Percentiles rank a stretch among this genome's conserved stretches.
Evolutionary conservation across 2,329 filamentous ascomycete genomes (phyloP).

Genomic region (Fusarium robinianum): DNA sequence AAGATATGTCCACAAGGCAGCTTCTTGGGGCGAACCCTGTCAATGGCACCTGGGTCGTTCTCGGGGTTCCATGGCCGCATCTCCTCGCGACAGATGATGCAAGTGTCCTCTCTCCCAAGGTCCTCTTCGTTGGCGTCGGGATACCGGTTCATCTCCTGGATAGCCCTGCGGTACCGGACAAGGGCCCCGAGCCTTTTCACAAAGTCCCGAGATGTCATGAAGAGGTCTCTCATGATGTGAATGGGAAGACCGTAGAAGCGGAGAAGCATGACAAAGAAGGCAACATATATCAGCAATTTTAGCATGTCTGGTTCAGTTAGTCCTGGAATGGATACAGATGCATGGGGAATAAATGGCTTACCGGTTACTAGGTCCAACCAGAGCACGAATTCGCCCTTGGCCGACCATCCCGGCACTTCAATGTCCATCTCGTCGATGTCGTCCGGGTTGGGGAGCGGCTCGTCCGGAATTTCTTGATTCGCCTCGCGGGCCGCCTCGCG

Average conservation of each 20-base stretch:
- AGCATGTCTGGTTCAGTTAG: constrained; percentile 68
- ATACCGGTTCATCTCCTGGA: constrained; percentile 92
- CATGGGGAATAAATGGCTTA: constrained; percentile 47
- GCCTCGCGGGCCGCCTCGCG: constrained; percentile 55
- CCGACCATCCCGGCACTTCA: constrained; percentile 94
- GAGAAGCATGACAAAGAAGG: constrained; percentile 92
- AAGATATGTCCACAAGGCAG: constrained; percentile 94
- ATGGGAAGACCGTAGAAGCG: constrained; percentile 95
- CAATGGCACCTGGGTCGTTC: constrained; percentile 69
- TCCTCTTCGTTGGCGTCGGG: constrained; percentile 90
- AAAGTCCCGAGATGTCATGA: constrained; percentile 91
- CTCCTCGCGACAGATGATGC: constrained; percentile 96
- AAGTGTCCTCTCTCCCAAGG: constrained; percentile 83
- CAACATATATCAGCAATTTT: constrained; percentile 85
- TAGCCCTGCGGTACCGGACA: constrained; percentile 86
- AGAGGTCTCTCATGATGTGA: constrained; percentile 94
- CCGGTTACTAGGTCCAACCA: constrained; percentile 83
- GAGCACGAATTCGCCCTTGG: constrained; percentile 91
- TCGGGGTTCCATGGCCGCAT: constrained; percentile 78
- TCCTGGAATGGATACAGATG: constrained; percentile 24
- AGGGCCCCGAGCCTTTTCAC: constrained; percentile 87
- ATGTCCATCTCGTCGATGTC: constrained; percentile 92
- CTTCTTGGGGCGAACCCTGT: constrained; percentile 89
- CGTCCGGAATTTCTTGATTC: constrained; percentile 61
- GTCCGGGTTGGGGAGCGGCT: constrained; percentile 65